Percentiles rank a stretch among this genome's conserved stretches.
phyloP scores from a whole-genome alignment of 148 eudicot species.

The Fagopyrum tataricum region DNA sequence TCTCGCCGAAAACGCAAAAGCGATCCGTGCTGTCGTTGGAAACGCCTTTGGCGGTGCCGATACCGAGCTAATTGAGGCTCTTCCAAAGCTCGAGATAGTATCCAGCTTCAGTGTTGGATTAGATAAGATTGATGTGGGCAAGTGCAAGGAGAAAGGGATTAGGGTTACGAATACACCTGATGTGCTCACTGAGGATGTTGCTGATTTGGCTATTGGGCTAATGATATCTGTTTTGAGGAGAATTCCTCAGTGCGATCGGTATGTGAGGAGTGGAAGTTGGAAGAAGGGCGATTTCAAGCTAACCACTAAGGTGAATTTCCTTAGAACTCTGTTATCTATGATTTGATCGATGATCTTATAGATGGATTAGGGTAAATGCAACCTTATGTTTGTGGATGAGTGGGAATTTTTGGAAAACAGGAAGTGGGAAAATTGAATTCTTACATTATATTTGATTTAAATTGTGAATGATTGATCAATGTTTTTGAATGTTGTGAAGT shows the following conservation, averaged over 20 bases:
- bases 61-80: constrained; percentile 51
- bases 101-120: constrained; percentile 71
- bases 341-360: too few relatives aligned
- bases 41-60: constrained; percentile 52
- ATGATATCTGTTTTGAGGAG: constrained; percentile 52
- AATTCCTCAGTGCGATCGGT: constrained; percentile 63
- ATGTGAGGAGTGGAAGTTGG: constrained; percentile 76
- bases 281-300: constrained; percentile 62
- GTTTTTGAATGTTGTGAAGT: too few relatives aligned
- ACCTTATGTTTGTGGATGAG: too few relatives aligned
- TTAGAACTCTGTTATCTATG: neutral
- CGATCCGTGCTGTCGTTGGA: constrained; percentile 72
- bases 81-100: constrained; percentile 70
- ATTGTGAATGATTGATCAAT: too few relatives aligned
- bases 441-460: too few relatives aligned
- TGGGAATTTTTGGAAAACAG: too few relatives aligned
- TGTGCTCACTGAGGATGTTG: constrained; percentile 86
- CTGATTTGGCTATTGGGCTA: constrained; percentile 74
- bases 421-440: too few relatives aligned
- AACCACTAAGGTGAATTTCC: constrained; percentile 55
- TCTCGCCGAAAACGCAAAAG: constrained; percentile 28
- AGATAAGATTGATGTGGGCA: constrained; percentile 69
- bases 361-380: too few relatives aligned
- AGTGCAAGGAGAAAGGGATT: constrained; percentile 67
- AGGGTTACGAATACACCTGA: constrained; percentile 84